A percentile compares a stretch with the other conserved stretches of the same genome.
These are phyloP conservation scores for Podaxis sp. DNA, from an alignment of 768 basidiomycete genomes.

Conservation along the genomic window DNA sequence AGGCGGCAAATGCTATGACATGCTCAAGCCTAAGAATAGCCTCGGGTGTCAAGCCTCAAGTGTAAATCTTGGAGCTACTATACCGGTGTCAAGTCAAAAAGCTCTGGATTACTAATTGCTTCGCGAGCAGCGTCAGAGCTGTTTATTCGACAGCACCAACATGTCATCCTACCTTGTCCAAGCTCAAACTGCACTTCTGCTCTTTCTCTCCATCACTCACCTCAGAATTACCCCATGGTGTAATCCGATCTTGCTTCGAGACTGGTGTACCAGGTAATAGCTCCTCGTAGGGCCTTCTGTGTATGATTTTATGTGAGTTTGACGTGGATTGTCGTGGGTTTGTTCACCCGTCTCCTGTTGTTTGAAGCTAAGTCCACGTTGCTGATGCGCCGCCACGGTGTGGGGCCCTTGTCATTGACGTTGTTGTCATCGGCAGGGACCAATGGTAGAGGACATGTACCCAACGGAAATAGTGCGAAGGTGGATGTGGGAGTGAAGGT, in stretches of 20 bases:
- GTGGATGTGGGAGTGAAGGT: neutral
- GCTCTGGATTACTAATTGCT: conserved; percentile 18
- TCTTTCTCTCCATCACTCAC: conserved; percentile 16
- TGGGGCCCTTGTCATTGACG: neutral
- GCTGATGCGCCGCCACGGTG: neutral
- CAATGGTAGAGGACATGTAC: neutral
- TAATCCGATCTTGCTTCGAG: conserved; percentile 20
- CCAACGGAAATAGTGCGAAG: neutral
- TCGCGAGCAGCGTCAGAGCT: conserved; percentile 23
- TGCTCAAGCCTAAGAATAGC: neutral
- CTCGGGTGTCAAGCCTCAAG: too few species aligned
- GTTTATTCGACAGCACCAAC: conserved; percentile 25
- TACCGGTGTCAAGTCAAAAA: neutral
- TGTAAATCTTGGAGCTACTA: neutral
- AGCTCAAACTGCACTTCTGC: conserved; percentile 22
- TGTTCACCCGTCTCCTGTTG: conserved; percentile 1
- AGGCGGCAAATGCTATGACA: neutral
- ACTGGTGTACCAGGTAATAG: conserved; percentile 18
- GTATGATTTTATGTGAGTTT: neutral
- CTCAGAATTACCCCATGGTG: conserved; percentile 24
- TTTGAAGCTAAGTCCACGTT: neutral
- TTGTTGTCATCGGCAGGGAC: neutral
- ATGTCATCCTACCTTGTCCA: conserved; percentile 24
- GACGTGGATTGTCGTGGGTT: neutral
- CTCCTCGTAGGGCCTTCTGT: conserved; percentile 4